These are phyloP conservation scores for Lycium barbarum DNA, from an alignment of 257 asterid genomes.

Conservation along the genomic window DNA sequence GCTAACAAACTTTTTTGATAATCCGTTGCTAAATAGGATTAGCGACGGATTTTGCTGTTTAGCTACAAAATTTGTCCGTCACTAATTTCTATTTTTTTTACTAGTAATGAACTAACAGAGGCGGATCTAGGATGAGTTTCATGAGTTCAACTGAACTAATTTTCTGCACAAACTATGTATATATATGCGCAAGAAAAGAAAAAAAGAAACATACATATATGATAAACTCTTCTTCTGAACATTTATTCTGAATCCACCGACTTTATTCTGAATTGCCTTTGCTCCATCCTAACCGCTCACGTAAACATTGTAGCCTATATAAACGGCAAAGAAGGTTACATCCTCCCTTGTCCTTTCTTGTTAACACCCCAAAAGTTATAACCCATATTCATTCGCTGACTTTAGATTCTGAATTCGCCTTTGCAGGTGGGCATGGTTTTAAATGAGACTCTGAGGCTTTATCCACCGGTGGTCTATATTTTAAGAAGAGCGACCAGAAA, in stretches of 20 bases:
- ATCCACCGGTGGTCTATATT: slow-evolving; percentile 51
- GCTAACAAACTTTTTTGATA: too few species aligned
- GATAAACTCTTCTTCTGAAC: neutral
- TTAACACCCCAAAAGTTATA: neutral
- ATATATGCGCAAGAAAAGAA: neutral
- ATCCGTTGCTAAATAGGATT: too few species aligned
- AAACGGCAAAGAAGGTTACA: neutral
- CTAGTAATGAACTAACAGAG: too few species aligned
- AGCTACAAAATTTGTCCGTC: too few species aligned
- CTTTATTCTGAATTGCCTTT: neutral
- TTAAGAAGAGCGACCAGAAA: slow-evolving; percentile 50
- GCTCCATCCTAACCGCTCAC: neutral
- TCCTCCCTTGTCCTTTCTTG: neutral
- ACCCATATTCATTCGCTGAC: neutral
- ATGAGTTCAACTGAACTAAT: neutral
- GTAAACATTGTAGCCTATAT: neutral
- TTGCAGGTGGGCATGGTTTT: slow-evolving; percentile 63
- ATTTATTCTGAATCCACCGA: neutral
- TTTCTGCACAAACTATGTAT: neutral
- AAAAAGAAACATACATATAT: neutral
- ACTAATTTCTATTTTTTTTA: too few species aligned
- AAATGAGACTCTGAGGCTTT: slow-evolving; percentile 59
- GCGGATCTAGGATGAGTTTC: neutral
- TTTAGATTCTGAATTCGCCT: neutral
- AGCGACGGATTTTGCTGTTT: too few species aligned